Evolutionary conservation across 441 rosid species (phyloP).

Genomic region (Adansonia madagascariensis): DNA sequence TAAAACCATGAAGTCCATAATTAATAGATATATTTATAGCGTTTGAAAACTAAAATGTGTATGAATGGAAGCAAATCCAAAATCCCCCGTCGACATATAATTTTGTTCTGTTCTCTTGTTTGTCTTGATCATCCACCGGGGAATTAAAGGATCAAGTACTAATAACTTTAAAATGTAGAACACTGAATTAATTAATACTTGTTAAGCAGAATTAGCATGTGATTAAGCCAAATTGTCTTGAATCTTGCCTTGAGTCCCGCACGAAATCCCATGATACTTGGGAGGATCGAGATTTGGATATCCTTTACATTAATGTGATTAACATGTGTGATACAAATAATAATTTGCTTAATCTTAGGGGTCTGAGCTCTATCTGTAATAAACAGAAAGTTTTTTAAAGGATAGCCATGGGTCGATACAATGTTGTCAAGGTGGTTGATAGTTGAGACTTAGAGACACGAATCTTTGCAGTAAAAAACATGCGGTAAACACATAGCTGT

Average conservation of each 20-base stretch:
- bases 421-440: too few species aligned
- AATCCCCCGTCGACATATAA: background rate
- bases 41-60: background rate
- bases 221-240: background rate
- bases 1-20: too few species aligned
- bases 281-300: background rate
- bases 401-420: background rate
- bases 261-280: background rate
- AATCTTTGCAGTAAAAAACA: background rate
- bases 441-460: too few species aligned
- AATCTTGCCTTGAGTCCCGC: background rate
- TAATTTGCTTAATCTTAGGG: background rate
- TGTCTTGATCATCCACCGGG: background rate
- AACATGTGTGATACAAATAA: background rate
- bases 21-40: background rate
- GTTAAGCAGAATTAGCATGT: background rate
- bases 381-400: background rate
- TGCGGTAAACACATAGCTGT: background rate
- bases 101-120: background rate
- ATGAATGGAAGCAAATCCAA: background rate
- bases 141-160: background rate
- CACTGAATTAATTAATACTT: background rate
- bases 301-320: background rate
- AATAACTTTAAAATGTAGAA: background rate
- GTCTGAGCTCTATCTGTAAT: background rate